These are phyloP conservation scores for Sporobolomyces roseus DNA, from an alignment of 768 basidiomycete species.

Conservation along the genomic window DNA sequence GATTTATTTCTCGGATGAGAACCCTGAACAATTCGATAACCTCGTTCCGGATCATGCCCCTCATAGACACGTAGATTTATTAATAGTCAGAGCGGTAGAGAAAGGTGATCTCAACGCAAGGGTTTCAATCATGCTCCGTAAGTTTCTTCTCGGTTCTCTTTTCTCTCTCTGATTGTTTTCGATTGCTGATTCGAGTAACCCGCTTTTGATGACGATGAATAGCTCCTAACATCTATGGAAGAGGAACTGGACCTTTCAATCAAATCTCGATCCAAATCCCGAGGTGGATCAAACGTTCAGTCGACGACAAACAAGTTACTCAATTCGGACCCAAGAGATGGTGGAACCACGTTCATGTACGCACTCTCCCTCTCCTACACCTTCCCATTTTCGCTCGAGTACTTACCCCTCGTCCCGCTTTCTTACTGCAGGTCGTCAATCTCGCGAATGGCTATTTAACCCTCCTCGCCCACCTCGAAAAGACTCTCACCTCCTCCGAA, in stretches of 20 bases:
- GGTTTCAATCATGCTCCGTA: slow-evolving; percentile 30
- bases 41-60: slow-evolving; percentile 28
- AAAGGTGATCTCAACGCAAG: slow-evolving; percentile 20
- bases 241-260: slow-evolving; percentile 39
- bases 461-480: not conserved
- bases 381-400: not conserved
- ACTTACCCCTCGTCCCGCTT: not conserved
- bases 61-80: slow-evolving; percentile 33
- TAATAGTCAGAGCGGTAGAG: slow-evolving; percentile 36
- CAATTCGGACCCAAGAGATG: slow-evolving; percentile 1
- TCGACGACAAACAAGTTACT: slow-evolving; percentile 12
- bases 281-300: slow-evolving; percentile 1
- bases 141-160: not conserved
- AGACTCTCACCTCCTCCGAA: too few species aligned
- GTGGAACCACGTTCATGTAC: slow-evolving; percentile 38
- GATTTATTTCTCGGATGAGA: slow-evolving; percentile 29
- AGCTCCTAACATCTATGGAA: slow-evolving; percentile 32
- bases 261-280: slow-evolving; percentile 30
- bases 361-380: not conserved
- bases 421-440: not conserved
- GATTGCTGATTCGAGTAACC: too few species aligned
- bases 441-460: not conserved
- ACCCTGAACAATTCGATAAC: slow-evolving; percentile 19
- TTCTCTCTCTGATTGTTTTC: not conserved
- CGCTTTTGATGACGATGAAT: too few species aligned